These are phyloP conservation scores for Colletotrichum truncatum DNA, from an alignment of 2,329 filamentous ascomycete species.

Conservation along the genomic window DNA sequence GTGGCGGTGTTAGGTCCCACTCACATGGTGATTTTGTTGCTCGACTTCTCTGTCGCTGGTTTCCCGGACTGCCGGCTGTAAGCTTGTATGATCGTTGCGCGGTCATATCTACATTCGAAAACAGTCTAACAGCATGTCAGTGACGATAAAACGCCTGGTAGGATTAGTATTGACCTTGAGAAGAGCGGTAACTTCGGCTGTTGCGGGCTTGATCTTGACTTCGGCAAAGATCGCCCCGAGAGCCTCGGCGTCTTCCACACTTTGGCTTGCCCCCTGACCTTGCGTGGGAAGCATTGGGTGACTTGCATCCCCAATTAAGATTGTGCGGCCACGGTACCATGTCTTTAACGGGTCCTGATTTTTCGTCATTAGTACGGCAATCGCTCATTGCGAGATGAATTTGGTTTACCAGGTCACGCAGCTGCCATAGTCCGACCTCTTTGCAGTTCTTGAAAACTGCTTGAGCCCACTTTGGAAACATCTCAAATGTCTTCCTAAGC, in stretches of 20 bases:
- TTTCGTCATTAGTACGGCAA: background rate
- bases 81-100: slow-evolving; percentile 49
- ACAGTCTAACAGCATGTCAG: slow-evolving; percentile 20
- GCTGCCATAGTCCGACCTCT: slow-evolving; percentile 52
- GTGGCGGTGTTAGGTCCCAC: background rate
- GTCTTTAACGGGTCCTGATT: slow-evolving; percentile 44
- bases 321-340: slow-evolving; percentile 37
- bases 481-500: slow-evolving; percentile 49
- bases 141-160: background rate
- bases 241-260: slow-evolving; percentile 51
- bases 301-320: slow-evolving; percentile 35
- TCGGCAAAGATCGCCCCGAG: slow-evolving; percentile 41
- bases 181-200: slow-evolving; percentile 34
- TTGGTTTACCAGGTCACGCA: slow-evolving; percentile 45
- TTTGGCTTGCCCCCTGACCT: slow-evolving; percentile 52
- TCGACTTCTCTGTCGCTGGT: slow-evolving; percentile 42
- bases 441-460: slow-evolving; percentile 40
- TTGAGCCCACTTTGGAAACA: slow-evolving; percentile 51
- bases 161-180: slow-evolving; percentile 17
- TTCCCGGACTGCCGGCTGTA: slow-evolving; percentile 53
- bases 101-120: slow-evolving; percentile 42
- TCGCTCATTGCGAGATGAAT: background rate
- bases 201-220: slow-evolving; percentile 23
- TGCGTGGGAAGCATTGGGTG: slow-evolving; percentile 47
- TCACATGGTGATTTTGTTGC: slow-evolving; percentile 12